Base-by-base conservation (phyloP, 768 basidiomycete species). In the Amanita fuliginea region DNA sequence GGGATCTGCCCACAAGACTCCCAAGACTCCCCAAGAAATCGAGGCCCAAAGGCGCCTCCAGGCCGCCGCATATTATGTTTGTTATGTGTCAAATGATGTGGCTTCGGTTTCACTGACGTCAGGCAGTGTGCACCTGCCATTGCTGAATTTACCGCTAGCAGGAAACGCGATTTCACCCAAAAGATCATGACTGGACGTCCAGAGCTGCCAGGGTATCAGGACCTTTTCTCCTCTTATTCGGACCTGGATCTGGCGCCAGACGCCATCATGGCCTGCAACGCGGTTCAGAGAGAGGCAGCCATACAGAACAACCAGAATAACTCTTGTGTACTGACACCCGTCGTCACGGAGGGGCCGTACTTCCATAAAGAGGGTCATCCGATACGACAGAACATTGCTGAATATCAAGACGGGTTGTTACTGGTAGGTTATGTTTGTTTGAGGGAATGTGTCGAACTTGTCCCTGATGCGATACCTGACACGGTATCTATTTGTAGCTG, bases 231-330 rank as follows among this genome's bases (percentile, higher is more conserved):
- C 1, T 57, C 62, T 1, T 73, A 71, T 45, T 61, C 58, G 0
- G 70, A 71, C 45, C 54, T 57, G 55, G 55, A n/a, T 40, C 57
- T 6, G 0, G 59, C 58, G 3, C 22, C 21, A 10, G 53, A 60
- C 44, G 62, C 61, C 1, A 46, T 72, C 13, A 64, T 77, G 65
- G 65, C 66, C 13, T 78, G 76, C 54, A 59, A 70, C 4, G 70
- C 72, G 0, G 63, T 73, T n/a, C 41, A 33, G 16, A 62, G 68
- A 33, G 70, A 71, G 2, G 67, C 75, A 2, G 61, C 69, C 33
- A 74, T 76, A 33, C 73, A 74, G 55, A 78, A 78, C 55, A 77
- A 76, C 54, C 73, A 73, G 55, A 78, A 77, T 54, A 77, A 77
- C 53, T 71, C 73, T 0, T 78, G 76, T 49, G 73, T 78, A 4